Evolutionary conservation across 768 basidiomycete genomes (phyloP), one percentile per base, ranked within the genome.

Genomic region (Pleurotus sapidus): DNA sequence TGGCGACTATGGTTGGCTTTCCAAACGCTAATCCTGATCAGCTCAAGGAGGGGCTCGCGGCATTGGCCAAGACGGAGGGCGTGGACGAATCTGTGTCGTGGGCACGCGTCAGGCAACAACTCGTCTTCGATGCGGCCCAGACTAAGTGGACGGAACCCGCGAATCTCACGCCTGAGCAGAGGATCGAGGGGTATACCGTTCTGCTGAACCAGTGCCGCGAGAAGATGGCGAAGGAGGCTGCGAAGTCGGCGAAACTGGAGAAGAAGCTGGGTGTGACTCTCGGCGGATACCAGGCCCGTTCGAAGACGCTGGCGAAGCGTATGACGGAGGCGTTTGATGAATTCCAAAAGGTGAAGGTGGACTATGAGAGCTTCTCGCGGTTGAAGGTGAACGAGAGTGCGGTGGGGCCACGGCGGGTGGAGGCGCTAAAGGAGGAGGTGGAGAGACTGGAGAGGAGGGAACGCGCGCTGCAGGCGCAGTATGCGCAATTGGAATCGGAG

Each of bases 241-340:
- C 78, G 55, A 93, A 89, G 68, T 89, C 91, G 0, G 70, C 82
- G 18, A 98, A 97, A 76, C 67, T 79, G 4, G 96, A 98, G 78
- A 97, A 95, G 83, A 96, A 94, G 70, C 82, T 98, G 8, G 81
- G 78, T 7, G 84, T 94, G 57, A 82, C 83, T 12, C 83, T 98
- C 2, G 95, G 95, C n/a, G 97, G 97, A 7, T 98, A 98, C 69
- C 84, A 91, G 67, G 80, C 82, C 39, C 84, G 95, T 8, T 85
- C 86, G 25, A 79, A 79, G 65, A 81, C 83, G 40, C 77, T 95
- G 2, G 70, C 79, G 14, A 84, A 82, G 68, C 84, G 87, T 1
- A 67, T 92, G 46, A 76, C 74, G 2, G 82, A 84, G 25, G 82
- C 85, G 1, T 93, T 92, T 68, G 84, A 83, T 34, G 88, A 88